Base-by-base conservation (phyloP, 2,329 filamentous ascomycete species). In the Pseudopithomyces chartarum region DNA sequence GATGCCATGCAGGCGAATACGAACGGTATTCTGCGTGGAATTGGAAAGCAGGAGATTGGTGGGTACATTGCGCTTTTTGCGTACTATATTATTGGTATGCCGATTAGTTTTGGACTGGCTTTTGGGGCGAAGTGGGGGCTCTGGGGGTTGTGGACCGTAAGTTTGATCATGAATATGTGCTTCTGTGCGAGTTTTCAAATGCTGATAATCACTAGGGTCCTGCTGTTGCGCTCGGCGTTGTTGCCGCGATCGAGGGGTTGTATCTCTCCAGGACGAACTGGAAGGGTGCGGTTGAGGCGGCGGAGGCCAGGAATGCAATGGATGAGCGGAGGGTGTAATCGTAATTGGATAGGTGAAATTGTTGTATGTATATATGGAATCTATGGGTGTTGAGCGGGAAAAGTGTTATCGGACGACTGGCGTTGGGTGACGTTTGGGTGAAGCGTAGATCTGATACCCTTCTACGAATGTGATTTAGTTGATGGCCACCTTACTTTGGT, bases 21-120 rank as follows among this genome's bases (percentile, higher is more conserved):
- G 55, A 93, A 95, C 68, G 94, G 93, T 26, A 82, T 97, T 38
- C 82, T 98, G 26, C 85, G 95, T 40, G 94, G 94, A 12, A 85
- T 98, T 15, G 95, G 95, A 2, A 86, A 90, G 56, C 94, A 98
- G 76, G 88, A 92, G 61, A 87, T 98, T 55, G 94, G 94, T 12
- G 93, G 94, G 0, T 97, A 94, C 66, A 88, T 93, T 7, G 96
- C 95, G 68, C 78, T 98, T 2, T 85, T 92, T 48, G 88, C 89
- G 20, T 97, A 97, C 78, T 99, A 98, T 75, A 79, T 85, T 17
- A 83, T 98, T 23, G 94, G 91, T 0, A 82, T 98, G 76, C 94
- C 95, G 0, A 85, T 97, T 33, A 91, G 89, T 38, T 89, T 97
- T 63, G 86, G 84, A 4, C 85, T 90, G 0, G 90, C 88, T 0